Evolutionary conservation across 2,329 filamentous ascomycete genomes (phyloP), one percentile per base, ranked within the genome.

Genomic region (Chaetomium sp.): DNA sequence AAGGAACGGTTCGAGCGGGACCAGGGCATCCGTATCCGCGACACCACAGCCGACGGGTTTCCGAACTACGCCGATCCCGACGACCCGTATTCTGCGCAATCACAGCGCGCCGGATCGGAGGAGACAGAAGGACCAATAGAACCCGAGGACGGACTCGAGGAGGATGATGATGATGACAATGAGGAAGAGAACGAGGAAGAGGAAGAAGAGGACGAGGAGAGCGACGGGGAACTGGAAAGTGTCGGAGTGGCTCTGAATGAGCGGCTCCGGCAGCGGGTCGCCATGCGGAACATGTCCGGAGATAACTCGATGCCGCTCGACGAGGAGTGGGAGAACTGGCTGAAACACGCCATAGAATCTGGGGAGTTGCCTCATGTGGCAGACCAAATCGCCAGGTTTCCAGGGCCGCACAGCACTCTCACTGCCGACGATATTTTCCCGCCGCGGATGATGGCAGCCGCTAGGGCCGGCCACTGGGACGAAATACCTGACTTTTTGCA

Each of bases 1-100:
- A 89, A 92, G 74, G 89, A 93, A 74, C 85, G 90, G 62, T 94
- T 88, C 73, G 90, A 94, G 79, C 83, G 84, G 64, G 90, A 93
- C 73, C 89, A 92, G 72, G 87, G 87, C 38, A 83, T 90, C 65
- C 78, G 78, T 33, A 92, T 94, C 67, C 77, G 79, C 56, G 91
- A 94, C 73, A 92, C 90, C 6, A 88, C 90, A 1, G 85, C 84
- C 59, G 87, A 91, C 71, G 88, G 85, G 27, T 87, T 93, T 64
- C 78, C 80, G 3, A 82, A 85, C 65, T 92, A 84, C 83, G 79
- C 87, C 25, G 81, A 84, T 61, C 81, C 79, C 13, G 76, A 79
- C 73, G 73, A 76, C 63, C 73, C 76, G 38, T 67, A 70, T 31
- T 68, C 63, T 27, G 50, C 65, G n/a, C 68, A 60, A n/a, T 53